Evolutionary conservation across 1,284 basidiomycete species (phyloP), one percentile per base, ranked within the genome.

Genomic region (Golubevia pallescens): DNA sequence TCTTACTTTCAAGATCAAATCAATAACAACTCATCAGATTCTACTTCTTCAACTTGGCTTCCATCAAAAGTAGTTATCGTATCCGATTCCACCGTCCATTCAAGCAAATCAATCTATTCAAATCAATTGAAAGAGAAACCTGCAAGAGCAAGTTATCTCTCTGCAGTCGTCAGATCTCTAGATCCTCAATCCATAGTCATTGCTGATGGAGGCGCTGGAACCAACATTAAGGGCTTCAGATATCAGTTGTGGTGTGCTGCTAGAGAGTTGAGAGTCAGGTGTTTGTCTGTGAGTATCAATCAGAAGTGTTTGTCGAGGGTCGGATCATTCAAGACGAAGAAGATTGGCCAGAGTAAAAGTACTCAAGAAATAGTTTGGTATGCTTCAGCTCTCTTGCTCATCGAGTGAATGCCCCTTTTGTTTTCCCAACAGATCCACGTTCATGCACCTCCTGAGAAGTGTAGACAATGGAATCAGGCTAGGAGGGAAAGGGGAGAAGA

Each of bases 181-280:
- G 74, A 66, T 10, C 68, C 62, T 16, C 71, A 75, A 6, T 69
- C 78, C 0, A 70, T 85, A 51, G 75, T 78, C 0, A 69, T 85
- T 54, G 82, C 82, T 0, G 82, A 85, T 59, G 82, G 82, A 0
- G 82, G 82, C 0, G 80, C 81, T 1, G 82, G 82, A 4, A 65
- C 78, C 34, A 81, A 85, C 58, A 85, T 85, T 65, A 85, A 85
- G 53, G 82, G 82, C 1, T 85, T 81, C 42, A 68, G 82, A 7
- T 85, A 85, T 63, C 81, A 85, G 71, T 73, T 85, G 1, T 85
- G 82, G 82, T 85, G 82, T 67, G 79, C 79, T 1, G 75, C 81
- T 6, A 67, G 82, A 1, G 82, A 85, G 58, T 71, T 80, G 0
- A 80, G 79, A 32, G 69, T 85, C 24, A 66, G 80, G 1, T 85